Conservation (phyloP, 2,329 filamentous ascomycete species). For the Colletotrichum acutatum region DNA sequence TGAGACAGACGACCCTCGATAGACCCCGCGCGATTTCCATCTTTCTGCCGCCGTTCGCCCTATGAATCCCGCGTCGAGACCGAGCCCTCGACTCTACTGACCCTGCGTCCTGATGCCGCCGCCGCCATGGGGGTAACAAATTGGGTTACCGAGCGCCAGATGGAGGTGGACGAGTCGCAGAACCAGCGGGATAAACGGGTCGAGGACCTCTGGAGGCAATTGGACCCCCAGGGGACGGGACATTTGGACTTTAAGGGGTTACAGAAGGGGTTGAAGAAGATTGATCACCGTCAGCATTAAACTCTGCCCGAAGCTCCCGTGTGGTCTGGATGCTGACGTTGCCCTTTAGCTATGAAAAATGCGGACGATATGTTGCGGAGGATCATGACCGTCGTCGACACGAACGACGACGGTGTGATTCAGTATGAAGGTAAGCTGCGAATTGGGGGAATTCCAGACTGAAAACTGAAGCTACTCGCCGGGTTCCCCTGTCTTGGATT, state of each 20-base stretch:
- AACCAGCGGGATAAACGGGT: conserved; percentile 84
- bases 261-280: conserved; percentile 84
- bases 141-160: conserved; percentile 62
- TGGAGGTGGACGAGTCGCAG: conserved; percentile 80
- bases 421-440: conserved; percentile 81
- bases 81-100: conserved; percentile 38
- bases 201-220: conserved; percentile 83
- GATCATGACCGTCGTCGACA: conserved; percentile 85
- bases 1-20: conserved; percentile 5
- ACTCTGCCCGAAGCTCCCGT: conserved; percentile 7
- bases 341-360: conserved; percentile 78
- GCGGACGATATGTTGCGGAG: conserved; percentile 86
- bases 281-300: conserved; percentile 82
- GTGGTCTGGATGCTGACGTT: conserved; percentile 19
- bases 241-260: conserved; percentile 87
- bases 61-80: conserved; percentile 44
- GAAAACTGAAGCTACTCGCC: conserved; percentile 23
- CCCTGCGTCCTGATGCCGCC: conserved; percentile 36
- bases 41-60: conserved; percentile 20
- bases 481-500: conserved; percentile 17
- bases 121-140: conserved; percentile 58
- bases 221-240: conserved; percentile 81
- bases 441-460: neutral
- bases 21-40: neutral
- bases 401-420: conserved; percentile 88